Conservation (phyloP, 306 rosid species). For the Sesbania bispinosa region DNA sequence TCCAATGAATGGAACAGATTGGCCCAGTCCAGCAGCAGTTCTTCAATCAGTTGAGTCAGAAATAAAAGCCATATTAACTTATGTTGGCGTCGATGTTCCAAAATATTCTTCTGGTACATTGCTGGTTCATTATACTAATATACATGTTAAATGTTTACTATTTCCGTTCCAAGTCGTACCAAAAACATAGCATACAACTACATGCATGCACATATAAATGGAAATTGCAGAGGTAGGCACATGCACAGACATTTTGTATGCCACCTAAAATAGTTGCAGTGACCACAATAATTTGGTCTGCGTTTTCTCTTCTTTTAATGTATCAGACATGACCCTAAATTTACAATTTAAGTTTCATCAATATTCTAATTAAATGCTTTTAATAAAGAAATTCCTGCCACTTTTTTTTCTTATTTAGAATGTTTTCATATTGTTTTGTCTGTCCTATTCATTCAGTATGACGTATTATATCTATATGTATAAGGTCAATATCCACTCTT, state of each 20-base stretch:
- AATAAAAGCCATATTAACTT: slow-evolving; percentile 56
- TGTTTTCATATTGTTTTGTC: not conserved
- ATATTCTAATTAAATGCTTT: not conserved
- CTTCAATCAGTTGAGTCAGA: slow-evolving; percentile 59
- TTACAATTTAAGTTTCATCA: slow-evolving; percentile 13
- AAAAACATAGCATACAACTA: not conserved
- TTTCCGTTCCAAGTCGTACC: slow-evolving; percentile 15
- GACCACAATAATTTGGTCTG: slow-evolving; percentile 9
- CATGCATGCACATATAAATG: not conserved
- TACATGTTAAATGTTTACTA: slow-evolving; percentile 3
- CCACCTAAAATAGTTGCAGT: not conserved
- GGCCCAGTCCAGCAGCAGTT: slow-evolving; percentile 85
- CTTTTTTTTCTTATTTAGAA: not conserved
- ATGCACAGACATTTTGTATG: not conserved
- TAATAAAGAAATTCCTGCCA: not conserved
- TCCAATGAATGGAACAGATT: slow-evolving; percentile 82
- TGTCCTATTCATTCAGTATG: not conserved
- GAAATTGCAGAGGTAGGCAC: slow-evolving; percentile 1
- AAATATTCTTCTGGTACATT: slow-evolving; percentile 52
- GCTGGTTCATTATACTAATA: slow-evolving; percentile 18
- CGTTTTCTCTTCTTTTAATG: not conserved
- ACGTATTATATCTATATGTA: not conserved
- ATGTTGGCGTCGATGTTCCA: slow-evolving; percentile 66
- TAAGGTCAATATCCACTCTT: not conserved
- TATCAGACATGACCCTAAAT: slow-evolving; percentile 5